Evolutionary conservation across 169 alveolate genomes (phyloP), one percentile per base, ranked within the genome.

Genomic region (Plasmodium blacklocki): DNA sequence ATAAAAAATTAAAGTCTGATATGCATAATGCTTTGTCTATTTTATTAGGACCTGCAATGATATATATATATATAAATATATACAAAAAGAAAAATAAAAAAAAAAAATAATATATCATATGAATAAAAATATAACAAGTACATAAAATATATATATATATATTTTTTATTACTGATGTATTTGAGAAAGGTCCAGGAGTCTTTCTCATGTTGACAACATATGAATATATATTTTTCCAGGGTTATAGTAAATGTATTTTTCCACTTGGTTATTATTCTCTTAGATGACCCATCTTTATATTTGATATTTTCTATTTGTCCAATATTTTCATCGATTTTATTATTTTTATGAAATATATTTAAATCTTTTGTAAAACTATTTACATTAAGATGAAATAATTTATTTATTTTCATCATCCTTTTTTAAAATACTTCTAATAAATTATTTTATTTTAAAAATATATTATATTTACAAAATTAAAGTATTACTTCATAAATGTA

Each of bases 21-120:
- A 80, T 58, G 49, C 90, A 68, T 1, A 80, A 19, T 11, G 85
- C 67, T 68, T 80, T 80, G 50, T 67, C 83, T 18, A 80, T 54
- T 80, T 68, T 80, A 9, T 80, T 56, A 54, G 76, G 15, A 3
- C 39, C 90, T 80, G 52, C 12, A 23, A n/a, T 14, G 29, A 11
- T 29, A 29, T 52, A 52, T 52, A 52, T 52, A 52, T 52, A 52
- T 15, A 52, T 52, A 52, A 3, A 52, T 52, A 15, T 50, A 50
- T 50, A 50, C 1, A 14, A 0, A 50, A 11, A 1, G 1, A 23
- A 23, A 23, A 23, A 23, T 1, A 23, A 1, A 23, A 23, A 26
- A 1, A 26, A 26, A 1, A 26, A 26, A 26, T 26, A 32, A 32
- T 6, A 32, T 32, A 4, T 32, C 45, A 32, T 4, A 7, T 32